These are phyloP conservation scores for Schizophyllum amplum DNA, from an alignment of 1,284 basidiomycete genomes.

Conservation along the genomic window DNA sequence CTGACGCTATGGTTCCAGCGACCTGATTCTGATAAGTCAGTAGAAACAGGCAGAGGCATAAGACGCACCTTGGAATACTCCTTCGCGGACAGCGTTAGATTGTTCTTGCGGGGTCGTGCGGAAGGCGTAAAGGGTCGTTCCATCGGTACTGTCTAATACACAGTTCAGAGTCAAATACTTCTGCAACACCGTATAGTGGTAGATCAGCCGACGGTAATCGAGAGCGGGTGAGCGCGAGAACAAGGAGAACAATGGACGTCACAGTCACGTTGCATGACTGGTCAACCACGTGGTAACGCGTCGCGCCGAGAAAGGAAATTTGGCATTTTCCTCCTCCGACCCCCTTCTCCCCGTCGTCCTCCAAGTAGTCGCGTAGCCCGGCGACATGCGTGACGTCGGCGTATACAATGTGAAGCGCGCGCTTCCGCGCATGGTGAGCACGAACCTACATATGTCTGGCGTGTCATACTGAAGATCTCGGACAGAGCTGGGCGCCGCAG, in stretches of 20 bases:
- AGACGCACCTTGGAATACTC: conserved; percentile 56
- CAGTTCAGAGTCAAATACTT: too few species aligned
- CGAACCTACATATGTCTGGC: not conserved
- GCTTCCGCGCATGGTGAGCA: conserved; percentile 37
- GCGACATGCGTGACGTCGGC: conserved; percentile 31
- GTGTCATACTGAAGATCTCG: not conserved
- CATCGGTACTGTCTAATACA: too few species aligned
- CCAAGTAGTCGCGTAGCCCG: too few species aligned
- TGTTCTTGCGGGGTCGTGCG: conserved; percentile 46
- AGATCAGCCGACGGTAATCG: too few species aligned
- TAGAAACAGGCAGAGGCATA: not conserved
- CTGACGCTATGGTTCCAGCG: conserved; percentile 70
- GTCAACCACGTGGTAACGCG: too few species aligned
- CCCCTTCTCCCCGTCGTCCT: not conserved
- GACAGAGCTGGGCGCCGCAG: conserved; percentile 71
- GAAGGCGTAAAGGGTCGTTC: not conserved
- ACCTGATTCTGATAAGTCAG: conserved; percentile 35
- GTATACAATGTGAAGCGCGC: conserved; percentile 29
- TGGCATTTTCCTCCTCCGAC: not conserved
- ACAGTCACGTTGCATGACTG: too few species aligned
- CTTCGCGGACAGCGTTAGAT: conserved; percentile 58
- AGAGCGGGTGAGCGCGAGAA: too few species aligned
- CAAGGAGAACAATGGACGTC: not conserved
- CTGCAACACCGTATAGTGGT: not conserved
- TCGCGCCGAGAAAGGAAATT: not conserved